phyloP scores from a whole-genome alignment of 306 rosid genomes.

The Cicer yamashitae region DNA sequence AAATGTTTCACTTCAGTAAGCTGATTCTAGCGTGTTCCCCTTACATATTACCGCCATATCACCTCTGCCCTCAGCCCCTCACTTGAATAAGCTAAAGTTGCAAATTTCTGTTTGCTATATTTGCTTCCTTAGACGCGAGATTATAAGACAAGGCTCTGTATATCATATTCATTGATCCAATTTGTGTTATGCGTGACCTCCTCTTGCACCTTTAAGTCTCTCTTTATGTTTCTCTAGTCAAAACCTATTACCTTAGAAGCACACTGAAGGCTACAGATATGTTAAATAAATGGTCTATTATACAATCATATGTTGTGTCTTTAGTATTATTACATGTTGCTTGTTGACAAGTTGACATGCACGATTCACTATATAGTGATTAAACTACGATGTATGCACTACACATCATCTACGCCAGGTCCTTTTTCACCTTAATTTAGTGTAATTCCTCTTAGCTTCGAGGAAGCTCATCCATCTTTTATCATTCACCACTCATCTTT shows the following conservation, averaged over 20 bases:
- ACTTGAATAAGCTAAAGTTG: constrained; percentile 1
- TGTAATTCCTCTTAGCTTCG: not conserved
- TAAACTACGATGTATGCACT: not conserved
- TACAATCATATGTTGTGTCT: not conserved
- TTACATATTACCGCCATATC: not conserved
- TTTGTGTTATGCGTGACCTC: not conserved
- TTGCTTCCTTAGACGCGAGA: not conserved
- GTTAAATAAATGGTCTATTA: constrained; percentile 5
- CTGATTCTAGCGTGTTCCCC: constrained; percentile 1
- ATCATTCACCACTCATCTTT: not conserved
- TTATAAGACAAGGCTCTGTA: constrained; percentile 22
- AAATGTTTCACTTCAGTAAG: constrained; percentile 3
- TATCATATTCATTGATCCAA: not conserved
- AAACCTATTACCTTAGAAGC: constrained; percentile 6
- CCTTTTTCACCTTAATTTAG: not conserved
- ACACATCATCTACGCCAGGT: constrained; percentile 1
- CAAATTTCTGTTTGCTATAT: not conserved
- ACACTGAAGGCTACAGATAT: not conserved
- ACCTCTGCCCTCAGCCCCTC: not conserved
- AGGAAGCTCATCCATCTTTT: constrained; percentile 11
- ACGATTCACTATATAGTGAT: not conserved
- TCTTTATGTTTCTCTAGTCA: constrained; percentile 2
- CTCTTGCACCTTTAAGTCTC: not conserved
- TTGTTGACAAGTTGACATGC: not conserved
- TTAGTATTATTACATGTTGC: not conserved